Conservation (phyloP, 495 filamentous ascomycete genomes). For the Lichenothelia convexa region DNA sequence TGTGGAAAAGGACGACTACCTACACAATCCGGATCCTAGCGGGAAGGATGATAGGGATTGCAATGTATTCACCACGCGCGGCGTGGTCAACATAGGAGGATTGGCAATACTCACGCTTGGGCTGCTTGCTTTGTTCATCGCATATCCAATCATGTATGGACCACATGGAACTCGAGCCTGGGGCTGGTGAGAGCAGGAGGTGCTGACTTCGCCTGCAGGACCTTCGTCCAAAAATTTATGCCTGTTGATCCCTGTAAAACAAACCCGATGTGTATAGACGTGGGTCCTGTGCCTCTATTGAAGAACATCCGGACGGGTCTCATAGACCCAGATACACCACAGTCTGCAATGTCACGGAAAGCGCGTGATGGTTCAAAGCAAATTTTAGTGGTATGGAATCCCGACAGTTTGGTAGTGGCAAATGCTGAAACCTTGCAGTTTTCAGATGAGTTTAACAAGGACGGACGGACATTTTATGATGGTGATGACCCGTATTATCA, state of each 20-base stretch:
- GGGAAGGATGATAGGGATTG: conserved; percentile 45
- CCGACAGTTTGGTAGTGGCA: background rate
- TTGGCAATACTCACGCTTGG: conserved; percentile 42
- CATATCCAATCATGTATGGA: conserved; percentile 50
- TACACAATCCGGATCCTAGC: conserved; percentile 54
- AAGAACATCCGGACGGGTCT: conserved; percentile 40
- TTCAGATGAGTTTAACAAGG: conserved; percentile 61
- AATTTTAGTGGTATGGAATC: conserved; percentile 40
- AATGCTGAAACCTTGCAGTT: conserved; percentile 28
- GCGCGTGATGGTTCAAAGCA: conserved; percentile 39
- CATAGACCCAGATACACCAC: conserved; percentile 57
- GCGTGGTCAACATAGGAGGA: conserved; percentile 49
- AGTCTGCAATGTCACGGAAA: conserved; percentile 36
- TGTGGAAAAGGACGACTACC: conserved; percentile 59
- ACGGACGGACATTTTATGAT: conserved; percentile 54
- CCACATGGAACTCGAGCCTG: background rate
- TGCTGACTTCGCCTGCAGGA: conserved; percentile 24
- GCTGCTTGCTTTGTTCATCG: conserved; percentile 49
- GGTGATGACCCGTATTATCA: conserved; percentile 57
- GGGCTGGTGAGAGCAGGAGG: too few relatives aligned
- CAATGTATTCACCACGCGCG: conserved; percentile 49
- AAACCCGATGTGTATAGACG: conserved; percentile 34
- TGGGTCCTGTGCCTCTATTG: conserved; percentile 25
- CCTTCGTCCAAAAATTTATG: too few relatives aligned
- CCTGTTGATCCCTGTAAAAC: conserved; percentile 19